Percentiles rank a stretch among this genome's conserved stretches.
Evolutionary conservation across 169 alveolate species (phyloP).

Genomic region (Cryptosporidium meleagridis): DNA sequence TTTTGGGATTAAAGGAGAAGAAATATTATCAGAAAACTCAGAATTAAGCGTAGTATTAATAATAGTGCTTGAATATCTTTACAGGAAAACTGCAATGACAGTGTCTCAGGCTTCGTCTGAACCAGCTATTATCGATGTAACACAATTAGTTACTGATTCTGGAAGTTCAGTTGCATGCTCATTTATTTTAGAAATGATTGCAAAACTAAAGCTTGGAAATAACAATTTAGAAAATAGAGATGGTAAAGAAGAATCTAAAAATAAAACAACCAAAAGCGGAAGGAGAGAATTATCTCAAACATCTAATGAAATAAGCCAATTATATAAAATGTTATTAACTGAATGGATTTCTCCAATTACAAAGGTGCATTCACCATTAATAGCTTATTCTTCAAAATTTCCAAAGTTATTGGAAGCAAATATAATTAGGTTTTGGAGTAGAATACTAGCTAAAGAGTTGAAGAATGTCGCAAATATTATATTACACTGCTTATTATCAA

Average conservation of each 20-base stretch:
- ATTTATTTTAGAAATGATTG: conserved; percentile 34
- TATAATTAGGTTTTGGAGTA: conserved; percentile 32
- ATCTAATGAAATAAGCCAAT: neutral
- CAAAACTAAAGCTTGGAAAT: conserved; percentile 34
- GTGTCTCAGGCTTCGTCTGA: conserved; percentile 2
- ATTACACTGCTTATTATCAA: conserved; percentile 42
- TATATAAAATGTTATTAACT: conserved; percentile 17
- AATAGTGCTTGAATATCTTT: conserved; percentile 12
- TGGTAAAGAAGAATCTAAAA: neutral
- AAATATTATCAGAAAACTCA: neutral
- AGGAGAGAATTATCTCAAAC: neutral
- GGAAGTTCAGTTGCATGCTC: conserved; percentile 15
- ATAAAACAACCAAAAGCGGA: neutral
- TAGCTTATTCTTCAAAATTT: conserved; percentile 59
- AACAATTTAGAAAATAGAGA: neutral
- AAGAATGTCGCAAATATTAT: conserved; percentile 8
- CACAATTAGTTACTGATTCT: conserved; percentile 3
- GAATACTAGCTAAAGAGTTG: conserved; percentile 1
- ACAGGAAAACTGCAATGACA: conserved; percentile 32
- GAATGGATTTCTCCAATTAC: conserved; percentile 73
- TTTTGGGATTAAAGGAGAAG: neutral
- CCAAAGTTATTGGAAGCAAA: conserved; percentile 44
- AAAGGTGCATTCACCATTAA: conserved; percentile 29
- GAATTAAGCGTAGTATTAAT: conserved; percentile 19
- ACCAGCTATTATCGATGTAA: neutral